Evolutionary conservation across 176 grass and related monocot genomes (phyloP).

Genomic region (Carex scoparia): DNA sequence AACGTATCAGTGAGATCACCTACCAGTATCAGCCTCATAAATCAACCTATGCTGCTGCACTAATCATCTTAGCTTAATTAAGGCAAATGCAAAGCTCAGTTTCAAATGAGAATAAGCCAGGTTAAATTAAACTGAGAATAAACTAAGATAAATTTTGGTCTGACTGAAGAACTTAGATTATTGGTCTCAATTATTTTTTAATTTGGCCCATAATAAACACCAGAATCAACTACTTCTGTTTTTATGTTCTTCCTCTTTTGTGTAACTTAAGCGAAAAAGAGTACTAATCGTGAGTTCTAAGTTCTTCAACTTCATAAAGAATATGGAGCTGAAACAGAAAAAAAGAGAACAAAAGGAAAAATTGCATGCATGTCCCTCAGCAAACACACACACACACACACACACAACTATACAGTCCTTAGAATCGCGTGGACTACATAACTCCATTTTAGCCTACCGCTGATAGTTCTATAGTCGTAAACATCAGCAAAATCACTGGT

Average conservation of each 20-base stretch:
- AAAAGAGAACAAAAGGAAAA: too few species aligned
- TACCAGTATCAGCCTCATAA: not conserved
- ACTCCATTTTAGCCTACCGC: not conserved
- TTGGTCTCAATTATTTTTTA: not conserved
- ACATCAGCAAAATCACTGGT: not conserved
- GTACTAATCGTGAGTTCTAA: too few species aligned
- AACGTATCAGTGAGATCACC: not conserved
- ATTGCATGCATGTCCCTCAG: too few species aligned
- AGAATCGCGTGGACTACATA: not conserved
- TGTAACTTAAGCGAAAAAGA: not conserved
- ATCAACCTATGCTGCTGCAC: not conserved
- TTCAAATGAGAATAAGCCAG: not conserved
- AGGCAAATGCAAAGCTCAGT: not conserved
- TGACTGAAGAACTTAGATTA: not conserved
- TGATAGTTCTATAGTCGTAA: not conserved
- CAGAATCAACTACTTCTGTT: not conserved
- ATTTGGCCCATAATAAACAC: not conserved
- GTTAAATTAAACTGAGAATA: not conserved
- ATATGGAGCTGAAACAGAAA: too few species aligned
- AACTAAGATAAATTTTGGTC: not conserved
- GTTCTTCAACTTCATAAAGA: too few species aligned
- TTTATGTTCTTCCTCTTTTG: not conserved
- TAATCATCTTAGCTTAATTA: not conserved
- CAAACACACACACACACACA: not conserved
- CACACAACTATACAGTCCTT: not conserved